Conservation (phyloP, 768 basidiomycete genomes). For the Lentinula sp. region DNA sequence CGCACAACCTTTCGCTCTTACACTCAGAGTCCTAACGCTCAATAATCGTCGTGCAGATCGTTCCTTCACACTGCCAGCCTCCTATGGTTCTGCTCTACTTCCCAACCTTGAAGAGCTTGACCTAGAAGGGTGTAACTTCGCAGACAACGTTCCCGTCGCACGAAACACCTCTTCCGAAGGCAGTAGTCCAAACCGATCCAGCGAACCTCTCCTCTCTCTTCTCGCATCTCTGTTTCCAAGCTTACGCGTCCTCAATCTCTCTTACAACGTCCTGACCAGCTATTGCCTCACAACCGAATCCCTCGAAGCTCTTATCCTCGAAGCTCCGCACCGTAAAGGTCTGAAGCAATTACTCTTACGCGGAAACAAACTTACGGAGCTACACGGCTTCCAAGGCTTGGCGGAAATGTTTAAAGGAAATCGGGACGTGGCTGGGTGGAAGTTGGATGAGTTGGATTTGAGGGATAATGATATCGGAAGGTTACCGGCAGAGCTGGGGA, state of each 20-base stretch:
- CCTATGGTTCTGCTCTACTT: conserved; percentile 35
- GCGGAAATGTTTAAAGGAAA: conserved; percentile 65
- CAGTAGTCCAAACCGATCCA: conserved; percentile 28
- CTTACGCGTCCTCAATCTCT: conserved; percentile 62
- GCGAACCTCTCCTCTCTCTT: conserved; percentile 46
- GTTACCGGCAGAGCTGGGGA: conserved; percentile 63
- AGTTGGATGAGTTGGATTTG: conserved; percentile 76
- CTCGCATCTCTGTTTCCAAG: conserved; percentile 66
- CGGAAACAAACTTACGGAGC: conserved; percentile 58
- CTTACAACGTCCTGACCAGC: conserved; percentile 65
- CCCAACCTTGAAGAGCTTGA: conserved; percentile 69
- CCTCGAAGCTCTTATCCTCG: conserved; percentile 46
- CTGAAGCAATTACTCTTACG: conserved; percentile 60
- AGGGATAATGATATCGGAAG: conserved; percentile 75
- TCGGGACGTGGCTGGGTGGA: conserved; percentile 59
- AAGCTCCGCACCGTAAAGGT: conserved; percentile 40
- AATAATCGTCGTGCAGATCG: conserved; percentile 63
- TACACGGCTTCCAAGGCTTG: conserved; percentile 57
- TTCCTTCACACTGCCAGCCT: conserved; percentile 48
- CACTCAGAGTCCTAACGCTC: conserved; percentile 53
- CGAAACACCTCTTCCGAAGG: neutral
- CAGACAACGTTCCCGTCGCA: conserved; percentile 30
- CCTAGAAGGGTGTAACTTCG: conserved; percentile 67
- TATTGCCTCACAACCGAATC: conserved; percentile 38
- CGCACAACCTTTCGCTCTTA: conserved; percentile 51